Evolutionary conservation across 495 filamentous ascomycete species (phyloP), one percentile per base, ranked within the genome.

Genomic region (Trypethelium eluteriae): DNA sequence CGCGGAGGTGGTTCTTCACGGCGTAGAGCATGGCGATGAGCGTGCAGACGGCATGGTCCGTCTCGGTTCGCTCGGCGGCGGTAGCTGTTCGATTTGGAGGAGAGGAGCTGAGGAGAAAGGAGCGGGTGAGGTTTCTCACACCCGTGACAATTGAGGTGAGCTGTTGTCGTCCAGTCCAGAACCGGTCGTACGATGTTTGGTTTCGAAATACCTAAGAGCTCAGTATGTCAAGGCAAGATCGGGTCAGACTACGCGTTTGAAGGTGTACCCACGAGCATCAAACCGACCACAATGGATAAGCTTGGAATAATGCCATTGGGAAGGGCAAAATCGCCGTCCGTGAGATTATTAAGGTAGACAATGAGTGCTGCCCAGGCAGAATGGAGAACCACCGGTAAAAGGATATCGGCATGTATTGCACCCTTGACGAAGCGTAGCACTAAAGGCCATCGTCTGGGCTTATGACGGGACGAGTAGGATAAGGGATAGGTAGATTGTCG

Each of bases 401-500:
- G 63, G 59, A 91, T 88, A 9, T 80, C 81, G 61, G 74, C 79
- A 76, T 92, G 89, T 65, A 92, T 88, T 38, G 89, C 85, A 49
- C 89, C 89, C 75, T 91, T 91, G 78, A 84, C 82, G 77, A 91
- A 89, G 56, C 89, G 84, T 62, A 91, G 82, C 14, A 84, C 89
- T 34, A 92, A 79, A 7, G 89, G 89, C 85, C 87, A 89, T 80
- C 85, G 79, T 70, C 83, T 75, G 14, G 83, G 84, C 72, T 90
- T 90, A 65, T 77, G 78, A 11, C 87, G 78, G 11, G 76, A 76
- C 2, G 82, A 81, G 67, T 83, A 73, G 32, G 80, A 76, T 18
- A 82, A 75, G 10, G 81, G 81, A 56, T 78, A 82, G 2, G 80
- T 82, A 14, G 73, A 74, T 53, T 68, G 67, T 57, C 73, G 71